phyloP scores from a whole-genome alignment of 2,329 filamentous ascomycete species.

The Paecilomyces fulvus region DNA sequence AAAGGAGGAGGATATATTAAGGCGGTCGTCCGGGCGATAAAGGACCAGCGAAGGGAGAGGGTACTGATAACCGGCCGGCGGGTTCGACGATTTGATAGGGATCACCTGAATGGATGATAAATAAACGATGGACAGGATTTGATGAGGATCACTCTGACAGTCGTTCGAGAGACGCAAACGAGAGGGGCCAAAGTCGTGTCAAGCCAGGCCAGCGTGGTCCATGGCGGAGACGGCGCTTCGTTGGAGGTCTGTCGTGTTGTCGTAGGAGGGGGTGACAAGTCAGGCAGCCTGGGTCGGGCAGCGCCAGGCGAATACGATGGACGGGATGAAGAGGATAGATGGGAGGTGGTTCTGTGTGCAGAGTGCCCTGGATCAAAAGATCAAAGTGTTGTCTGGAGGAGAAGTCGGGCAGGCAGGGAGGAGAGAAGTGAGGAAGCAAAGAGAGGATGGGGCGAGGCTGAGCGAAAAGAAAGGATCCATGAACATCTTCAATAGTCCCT shows the following conservation, averaged over 20 bases:
- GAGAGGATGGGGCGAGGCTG: neutral
- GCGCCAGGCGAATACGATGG: constrained; percentile 4
- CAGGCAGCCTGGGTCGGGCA: constrained; percentile 14
- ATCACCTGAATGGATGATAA: neutral
- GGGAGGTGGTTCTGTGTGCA: neutral
- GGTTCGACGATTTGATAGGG: neutral
- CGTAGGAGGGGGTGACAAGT: constrained; percentile 5
- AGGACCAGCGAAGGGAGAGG: neutral
- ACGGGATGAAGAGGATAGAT: neutral
- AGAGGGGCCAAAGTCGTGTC: constrained; percentile 5
- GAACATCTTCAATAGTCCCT: neutral
- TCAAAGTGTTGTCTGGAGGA: neutral
- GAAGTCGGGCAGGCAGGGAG: neutral
- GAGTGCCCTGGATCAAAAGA: constrained; percentile 1
- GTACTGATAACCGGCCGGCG: neutral
- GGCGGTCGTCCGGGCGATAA: neutral
- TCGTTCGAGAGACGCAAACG: neutral
- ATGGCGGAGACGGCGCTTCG: constrained; percentile 16
- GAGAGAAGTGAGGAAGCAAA: neutral
- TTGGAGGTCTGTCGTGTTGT: constrained; percentile 3
- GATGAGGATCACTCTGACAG: neutral
- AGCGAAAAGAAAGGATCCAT: neutral
- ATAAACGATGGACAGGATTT: neutral
- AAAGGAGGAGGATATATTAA: constrained; percentile 1
- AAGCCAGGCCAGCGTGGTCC: constrained; percentile 17